Conservation (phyloP, 2,329 filamentous ascomycete genomes). For the Onygena corvina region DNA sequence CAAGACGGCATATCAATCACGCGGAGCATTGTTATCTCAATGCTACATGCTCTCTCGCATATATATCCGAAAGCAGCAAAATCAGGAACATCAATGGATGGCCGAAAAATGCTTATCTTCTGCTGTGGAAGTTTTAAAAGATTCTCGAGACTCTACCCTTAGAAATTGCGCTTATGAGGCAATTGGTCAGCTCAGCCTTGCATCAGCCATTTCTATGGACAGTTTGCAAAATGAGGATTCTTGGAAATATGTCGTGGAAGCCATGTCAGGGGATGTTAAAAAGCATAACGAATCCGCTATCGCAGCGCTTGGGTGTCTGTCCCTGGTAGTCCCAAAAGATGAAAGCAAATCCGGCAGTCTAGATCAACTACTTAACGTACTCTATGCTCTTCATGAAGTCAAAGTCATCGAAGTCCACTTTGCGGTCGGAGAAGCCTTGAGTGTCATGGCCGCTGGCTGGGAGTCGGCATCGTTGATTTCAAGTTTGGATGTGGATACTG, state of each 20-base stretch:
- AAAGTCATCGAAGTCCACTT: slow-evolving; percentile 83
- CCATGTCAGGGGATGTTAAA: slow-evolving; percentile 57
- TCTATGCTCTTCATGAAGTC: slow-evolving; percentile 71
- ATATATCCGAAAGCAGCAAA: slow-evolving; percentile 37
- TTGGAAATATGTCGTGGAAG: slow-evolving; percentile 45
- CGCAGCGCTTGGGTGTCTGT: slow-evolving; percentile 63
- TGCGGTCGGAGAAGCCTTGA: slow-evolving; percentile 75
- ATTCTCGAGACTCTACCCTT: slow-evolving; percentile 44
- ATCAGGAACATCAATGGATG: slow-evolving; percentile 25
- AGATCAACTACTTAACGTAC: slow-evolving; percentile 48
- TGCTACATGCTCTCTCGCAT: slow-evolving; percentile 47
- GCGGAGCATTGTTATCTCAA: slow-evolving; percentile 49
- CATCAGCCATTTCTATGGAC: slow-evolving; percentile 38
- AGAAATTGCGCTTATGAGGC: slow-evolving; percentile 47
- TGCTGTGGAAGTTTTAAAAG: slow-evolving; percentile 42
- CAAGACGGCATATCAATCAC: slow-evolving; percentile 45
- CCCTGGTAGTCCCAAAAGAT: slow-evolving; percentile 40
- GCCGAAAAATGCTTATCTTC: slow-evolving; percentile 34
- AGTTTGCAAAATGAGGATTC: slow-evolving; percentile 21
- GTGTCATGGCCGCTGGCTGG: slow-evolving; percentile 68
- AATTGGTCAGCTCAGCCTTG: slow-evolving; percentile 51
- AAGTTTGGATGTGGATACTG: slow-evolving; percentile 59
- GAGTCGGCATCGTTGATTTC: slow-evolving; percentile 65
- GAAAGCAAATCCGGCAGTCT: slow-evolving; percentile 25
- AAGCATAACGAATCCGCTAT: slow-evolving; percentile 74